phyloP scores from a whole-genome alignment of 2,329 filamentous ascomycete genomes.

The Fusarium concolor region DNA sequence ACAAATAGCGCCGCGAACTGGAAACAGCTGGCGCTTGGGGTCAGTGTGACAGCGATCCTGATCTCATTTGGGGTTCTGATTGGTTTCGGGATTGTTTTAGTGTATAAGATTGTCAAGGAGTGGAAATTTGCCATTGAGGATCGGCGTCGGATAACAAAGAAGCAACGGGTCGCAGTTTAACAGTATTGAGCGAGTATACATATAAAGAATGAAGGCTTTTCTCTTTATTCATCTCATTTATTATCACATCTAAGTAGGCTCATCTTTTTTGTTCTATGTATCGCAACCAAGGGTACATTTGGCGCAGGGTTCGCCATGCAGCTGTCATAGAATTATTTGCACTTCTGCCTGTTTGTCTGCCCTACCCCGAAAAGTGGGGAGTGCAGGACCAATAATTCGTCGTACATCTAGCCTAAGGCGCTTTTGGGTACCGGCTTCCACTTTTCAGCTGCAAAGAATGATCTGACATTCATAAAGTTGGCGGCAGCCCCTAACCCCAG shows the following conservation, averaged over 20 bases:
- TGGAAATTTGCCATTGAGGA: not conserved
- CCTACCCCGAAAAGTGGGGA: no score
- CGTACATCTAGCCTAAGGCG: not conserved
- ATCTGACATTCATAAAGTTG: not conserved
- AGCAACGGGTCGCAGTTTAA: no score
- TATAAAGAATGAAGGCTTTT: no score
- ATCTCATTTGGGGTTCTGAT: not conserved
- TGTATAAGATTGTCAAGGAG: not conserved
- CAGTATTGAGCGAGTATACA: no score
- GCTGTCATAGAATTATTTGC: not conserved
- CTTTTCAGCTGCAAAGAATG: not conserved
- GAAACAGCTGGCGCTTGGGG: not conserved
- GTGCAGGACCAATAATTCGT: not conserved
- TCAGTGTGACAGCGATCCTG: not conserved
- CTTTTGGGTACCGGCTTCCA: not conserved
- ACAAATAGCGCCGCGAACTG: not conserved
- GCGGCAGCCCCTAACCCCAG: not conserved
- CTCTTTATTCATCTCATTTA: no score
- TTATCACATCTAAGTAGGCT: no score
- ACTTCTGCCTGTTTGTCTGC: not conserved
- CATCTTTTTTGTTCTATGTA: no score
- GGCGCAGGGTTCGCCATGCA: not conserved
- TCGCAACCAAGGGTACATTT: no score
- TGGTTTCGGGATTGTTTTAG: not conserved
- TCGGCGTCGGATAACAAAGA: not conserved